Base-by-base conservation (phyloP, 768 basidiomycete genomes). In the Leccinum disarticulatum region DNA sequence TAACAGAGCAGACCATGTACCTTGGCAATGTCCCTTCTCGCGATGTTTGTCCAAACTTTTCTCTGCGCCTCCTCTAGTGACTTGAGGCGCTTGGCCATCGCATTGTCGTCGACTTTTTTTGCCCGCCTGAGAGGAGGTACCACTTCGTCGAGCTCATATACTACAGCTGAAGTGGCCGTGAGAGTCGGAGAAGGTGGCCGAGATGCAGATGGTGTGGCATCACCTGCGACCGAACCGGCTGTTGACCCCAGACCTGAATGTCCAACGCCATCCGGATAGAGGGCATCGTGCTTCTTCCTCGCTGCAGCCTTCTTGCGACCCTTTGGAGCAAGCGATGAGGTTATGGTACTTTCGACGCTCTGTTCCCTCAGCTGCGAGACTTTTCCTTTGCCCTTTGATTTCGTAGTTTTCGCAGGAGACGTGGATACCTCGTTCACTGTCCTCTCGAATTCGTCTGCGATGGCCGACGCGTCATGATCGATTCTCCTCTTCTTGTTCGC, bases 41-140 rank as follows among this genome's bases (percentile, higher is more conserved):
- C 94, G 52, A 96, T 94, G 66, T 87, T 91, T 22, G 86, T 87
- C 94, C 94, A 96, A 9, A 93, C 88, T 74, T 93, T 94, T 59
- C 84, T 81, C 76, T 95, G 93, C 0, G 88, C 80, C 65, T 94
- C 94, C 69, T 93, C 93, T 31, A 94, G 70, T 6, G 84, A 80
- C 71, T 86, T 87, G 59, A 93, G 79, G 43, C 92, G 84, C 68
- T 91, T 91, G 27, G 83, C 71, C 81, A 90, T 88, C 3, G 84
- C 80, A 57, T 73, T 76, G 50, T 88, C 88, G 56, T 93, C 91
- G 3, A 90, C 77, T 71, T 87, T 90, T 72, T 89, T 91, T 6
- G 90, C 90, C 66, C 81, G 85, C 75, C 81, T 90, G 67, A 93
- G 74, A 13, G 87, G 84, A 6, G 88, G 90, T 41, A 89, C 81